Conservation (phyloP, 768 basidiomycete genomes). For the Chalciporus piperatus region DNA sequence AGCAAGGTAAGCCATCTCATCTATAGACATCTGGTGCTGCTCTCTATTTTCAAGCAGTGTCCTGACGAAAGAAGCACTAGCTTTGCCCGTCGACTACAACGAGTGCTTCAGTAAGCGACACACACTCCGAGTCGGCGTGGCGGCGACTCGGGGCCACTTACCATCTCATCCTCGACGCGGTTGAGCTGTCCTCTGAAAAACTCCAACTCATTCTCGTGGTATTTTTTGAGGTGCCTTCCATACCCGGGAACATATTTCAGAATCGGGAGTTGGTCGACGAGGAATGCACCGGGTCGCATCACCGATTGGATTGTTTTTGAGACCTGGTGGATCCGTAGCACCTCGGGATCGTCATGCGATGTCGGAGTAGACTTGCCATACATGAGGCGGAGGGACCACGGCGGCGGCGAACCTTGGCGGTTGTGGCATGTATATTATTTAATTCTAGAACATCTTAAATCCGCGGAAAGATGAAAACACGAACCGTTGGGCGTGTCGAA, state of each 20-base stretch:
- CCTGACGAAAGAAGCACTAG: slow-evolving; percentile 42
- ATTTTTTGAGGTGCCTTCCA: slow-evolving; percentile 47
- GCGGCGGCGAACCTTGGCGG: slow-evolving; percentile 26
- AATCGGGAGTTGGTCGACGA: slow-evolving; percentile 36
- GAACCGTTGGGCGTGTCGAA: slow-evolving; percentile 45
- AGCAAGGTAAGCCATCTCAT: slow-evolving; percentile 56
- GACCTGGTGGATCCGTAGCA: slow-evolving; percentile 16
- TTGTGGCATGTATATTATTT: background rate
- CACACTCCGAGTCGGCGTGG: rapidly evolving
- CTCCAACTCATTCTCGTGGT: slow-evolving; percentile 48
- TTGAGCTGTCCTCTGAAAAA: slow-evolving; percentile 50
- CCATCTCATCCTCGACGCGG: slow-evolving; percentile 44
- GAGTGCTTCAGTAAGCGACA: background rate
- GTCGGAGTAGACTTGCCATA: slow-evolving; percentile 23
- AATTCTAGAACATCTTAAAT: background rate
- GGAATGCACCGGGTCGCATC: slow-evolving; percentile 32
- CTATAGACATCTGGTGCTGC: slow-evolving; percentile 46
- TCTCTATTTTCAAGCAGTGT: slow-evolving; percentile 49
- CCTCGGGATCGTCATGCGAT: slow-evolving; percentile 22
- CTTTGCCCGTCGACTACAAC: slow-evolving; percentile 11
- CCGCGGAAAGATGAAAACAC: background rate
- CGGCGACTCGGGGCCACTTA: slow-evolving; percentile 8
- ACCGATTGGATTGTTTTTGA: slow-evolving; percentile 26
- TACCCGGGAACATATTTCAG: slow-evolving; percentile 56
- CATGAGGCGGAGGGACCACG: slow-evolving; percentile 22